Evolutionary conservation across 352 stramenopile genomes (phyloP).

Genomic region (Phytopythium helicoides): DNA sequence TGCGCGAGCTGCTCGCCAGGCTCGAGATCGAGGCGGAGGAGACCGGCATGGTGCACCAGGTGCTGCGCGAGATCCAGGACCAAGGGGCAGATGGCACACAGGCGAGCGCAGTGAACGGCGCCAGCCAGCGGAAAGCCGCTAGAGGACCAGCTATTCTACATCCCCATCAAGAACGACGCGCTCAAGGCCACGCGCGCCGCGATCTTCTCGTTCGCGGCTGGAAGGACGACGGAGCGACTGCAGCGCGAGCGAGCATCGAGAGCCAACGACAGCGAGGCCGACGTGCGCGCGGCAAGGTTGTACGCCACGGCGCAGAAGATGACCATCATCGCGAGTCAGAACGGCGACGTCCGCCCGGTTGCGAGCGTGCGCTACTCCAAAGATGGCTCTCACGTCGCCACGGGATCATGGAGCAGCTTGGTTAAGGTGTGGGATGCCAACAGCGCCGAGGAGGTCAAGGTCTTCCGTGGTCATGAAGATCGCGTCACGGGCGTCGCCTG

Average conservation of each 20-base stretch:
- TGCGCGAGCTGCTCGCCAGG: slow-evolving; percentile 88
- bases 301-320: slow-evolving; percentile 80
- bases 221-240: slow-evolving; percentile 52
- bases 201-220: slow-evolving; percentile 82
- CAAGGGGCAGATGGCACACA: slow-evolving; percentile 14
- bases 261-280: slow-evolving; percentile 27
- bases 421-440: slow-evolving; percentile 94
- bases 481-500: slow-evolving; percentile 87
- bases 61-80: slow-evolving; percentile 52
- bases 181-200: slow-evolving; percentile 81
- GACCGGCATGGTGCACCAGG: slow-evolving; percentile 53
- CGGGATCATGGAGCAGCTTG: slow-evolving; percentile 91
- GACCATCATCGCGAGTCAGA: slow-evolving; percentile 92
- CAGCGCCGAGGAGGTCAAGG: slow-evolving; percentile 57
- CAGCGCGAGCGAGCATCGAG: slow-evolving; percentile 50
- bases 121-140: slow-evolving; percentile 13
- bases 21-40: slow-evolving; percentile 75
- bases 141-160: slow-evolving; percentile 84
- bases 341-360: slow-evolving; percentile 91
- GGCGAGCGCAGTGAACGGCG: not conserved
- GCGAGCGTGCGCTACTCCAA: slow-evolving; percentile 64
- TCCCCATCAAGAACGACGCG: slow-evolving; percentile 65
- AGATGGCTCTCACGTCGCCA: slow-evolving; percentile 73
- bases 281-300: slow-evolving; percentile 68
- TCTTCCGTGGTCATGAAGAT: slow-evolving; percentile 86